phyloP scores from a whole-genome alignment of 148 eudicot species.

The Heliosperma pusillum region DNA sequence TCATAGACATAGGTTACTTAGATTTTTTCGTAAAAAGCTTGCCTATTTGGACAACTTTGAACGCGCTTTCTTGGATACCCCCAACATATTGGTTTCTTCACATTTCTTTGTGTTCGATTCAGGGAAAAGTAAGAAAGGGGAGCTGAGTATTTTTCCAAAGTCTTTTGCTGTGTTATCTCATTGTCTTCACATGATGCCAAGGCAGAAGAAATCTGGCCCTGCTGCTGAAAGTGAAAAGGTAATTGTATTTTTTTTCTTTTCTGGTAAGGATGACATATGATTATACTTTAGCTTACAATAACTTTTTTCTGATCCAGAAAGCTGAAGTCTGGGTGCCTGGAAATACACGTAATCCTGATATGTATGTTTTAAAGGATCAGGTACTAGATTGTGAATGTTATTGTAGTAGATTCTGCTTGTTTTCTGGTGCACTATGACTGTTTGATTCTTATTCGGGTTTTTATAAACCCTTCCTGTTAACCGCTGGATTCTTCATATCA shows the following conservation, averaged over 20 bases:
- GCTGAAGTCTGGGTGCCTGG: constrained; percentile 78
- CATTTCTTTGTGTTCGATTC: constrained; percentile 9
- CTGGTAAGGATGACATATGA: background rate
- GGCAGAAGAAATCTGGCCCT: constrained; percentile 63
- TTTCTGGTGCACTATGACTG: background rate
- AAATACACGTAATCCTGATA: constrained; percentile 68
- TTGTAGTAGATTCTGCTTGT: background rate
- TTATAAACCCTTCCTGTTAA: background rate
- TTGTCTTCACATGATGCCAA: constrained; percentile 95
- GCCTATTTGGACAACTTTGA: background rate
- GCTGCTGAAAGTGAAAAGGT: constrained; percentile 50
- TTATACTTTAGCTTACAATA: background rate
- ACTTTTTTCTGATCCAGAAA: constrained; percentile 37
- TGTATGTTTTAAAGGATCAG: constrained; percentile 84
- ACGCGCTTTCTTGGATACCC: background rate
- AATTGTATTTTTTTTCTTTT: background rate
- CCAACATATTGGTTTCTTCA: background rate
- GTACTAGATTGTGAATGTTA: constrained; percentile 27
- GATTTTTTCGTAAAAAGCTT: background rate
- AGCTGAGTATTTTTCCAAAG: constrained; percentile 81
- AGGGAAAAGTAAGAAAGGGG: constrained; percentile 95
- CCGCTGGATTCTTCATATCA: background rate
- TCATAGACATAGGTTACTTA: background rate
- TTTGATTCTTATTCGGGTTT: background rate
- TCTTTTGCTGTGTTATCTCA: constrained; percentile 64